phyloP scores from a whole-genome alignment of 768 basidiomycete genomes.

The Russula griseocarnosa region DNA sequence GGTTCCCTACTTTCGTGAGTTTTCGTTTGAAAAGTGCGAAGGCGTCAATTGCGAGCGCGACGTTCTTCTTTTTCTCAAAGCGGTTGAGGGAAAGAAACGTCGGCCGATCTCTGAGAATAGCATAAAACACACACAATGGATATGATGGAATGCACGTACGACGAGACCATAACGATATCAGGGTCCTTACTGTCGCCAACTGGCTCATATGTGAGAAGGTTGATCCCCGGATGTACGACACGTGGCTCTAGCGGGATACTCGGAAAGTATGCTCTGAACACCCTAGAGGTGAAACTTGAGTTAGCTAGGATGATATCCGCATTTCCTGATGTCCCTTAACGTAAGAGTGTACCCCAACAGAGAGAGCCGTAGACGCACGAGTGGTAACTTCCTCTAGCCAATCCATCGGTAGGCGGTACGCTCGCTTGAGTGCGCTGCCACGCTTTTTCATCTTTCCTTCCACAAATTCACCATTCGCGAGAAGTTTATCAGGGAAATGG shows the following conservation, averaged over 20 bases:
- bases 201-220: slow-evolving; percentile 64
- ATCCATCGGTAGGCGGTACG: slow-evolving; percentile 90
- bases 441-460: slow-evolving; percentile 48
- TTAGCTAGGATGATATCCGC: slow-evolving; percentile 91
- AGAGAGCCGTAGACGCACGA: slow-evolving; percentile 44
- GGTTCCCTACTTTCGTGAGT: slow-evolving; percentile 21
- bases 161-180: slow-evolving; percentile 51
- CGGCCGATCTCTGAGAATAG: slow-evolving; percentile 48
- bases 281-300: slow-evolving; percentile 81
- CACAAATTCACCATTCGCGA: slow-evolving; percentile 65
- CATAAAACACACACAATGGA: background rate
- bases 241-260: slow-evolving; percentile 57
- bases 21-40: slow-evolving; percentile 56
- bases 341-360: background rate
- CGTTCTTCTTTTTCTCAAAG: slow-evolving; percentile 95
- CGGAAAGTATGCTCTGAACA: slow-evolving; percentile 73
- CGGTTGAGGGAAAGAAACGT: slow-evolving; percentile 88
- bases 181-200: slow-evolving; percentile 42
- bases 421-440: slow-evolving; percentile 53
- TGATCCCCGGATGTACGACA: slow-evolving; percentile 98
- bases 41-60: slow-evolving; percentile 70
- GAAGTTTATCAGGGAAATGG: slow-evolving; percentile 94
- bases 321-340: slow-evolving; percentile 50
- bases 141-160: slow-evolving; percentile 43
- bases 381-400: slow-evolving; percentile 87